These are phyloP conservation scores for Auxenochlorella pyrenoidosa DNA, from an alignment of 139 green algal species.

Conservation along the genomic window DNA sequence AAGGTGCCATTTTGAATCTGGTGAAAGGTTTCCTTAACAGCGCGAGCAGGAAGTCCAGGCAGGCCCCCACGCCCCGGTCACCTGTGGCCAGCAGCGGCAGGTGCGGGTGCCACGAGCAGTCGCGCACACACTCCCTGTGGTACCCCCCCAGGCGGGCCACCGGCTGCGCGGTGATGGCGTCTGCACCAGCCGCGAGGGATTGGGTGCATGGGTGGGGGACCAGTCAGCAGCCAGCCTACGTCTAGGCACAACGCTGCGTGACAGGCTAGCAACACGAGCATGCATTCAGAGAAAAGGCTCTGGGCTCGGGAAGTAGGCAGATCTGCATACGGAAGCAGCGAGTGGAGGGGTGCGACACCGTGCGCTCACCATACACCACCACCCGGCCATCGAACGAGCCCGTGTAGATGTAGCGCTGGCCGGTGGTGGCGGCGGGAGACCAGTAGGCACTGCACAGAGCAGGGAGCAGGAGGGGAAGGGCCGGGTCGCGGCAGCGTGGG, in stretches of 20 bases:
- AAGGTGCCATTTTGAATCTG: no score
- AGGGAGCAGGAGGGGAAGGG: background rate
- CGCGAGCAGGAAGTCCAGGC: no score
- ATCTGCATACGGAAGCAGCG: no score
- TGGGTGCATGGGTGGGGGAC: no score
- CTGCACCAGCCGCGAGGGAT: constrained; percentile 45
- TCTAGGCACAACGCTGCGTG: no score
- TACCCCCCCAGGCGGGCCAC: constrained; percentile 50
- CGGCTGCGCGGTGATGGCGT: constrained; percentile 79
- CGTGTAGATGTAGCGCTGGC: constrained; percentile 93
- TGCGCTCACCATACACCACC: constrained; percentile 63
- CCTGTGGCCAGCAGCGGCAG: constrained; percentile 72
- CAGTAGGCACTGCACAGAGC: constrained; percentile 81
- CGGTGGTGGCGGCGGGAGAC: constrained; percentile 75
- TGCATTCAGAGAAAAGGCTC: no score
- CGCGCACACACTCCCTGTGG: constrained; percentile 82
- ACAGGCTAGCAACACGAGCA: no score
- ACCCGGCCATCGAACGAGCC: constrained; percentile 77
- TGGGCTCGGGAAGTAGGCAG: no score
- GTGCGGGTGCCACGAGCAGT: constrained; percentile 92
- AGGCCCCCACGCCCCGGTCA: background rate
- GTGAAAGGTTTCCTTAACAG: no score
- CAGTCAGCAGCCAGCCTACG: no score
- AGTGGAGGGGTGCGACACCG: no score
- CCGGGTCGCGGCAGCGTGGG: background rate